Evolutionary conservation across 176 grass and related monocot genomes (phyloP), one percentile per base, ranked within the genome.

Genomic region (Tuctoria greenei): DNA sequence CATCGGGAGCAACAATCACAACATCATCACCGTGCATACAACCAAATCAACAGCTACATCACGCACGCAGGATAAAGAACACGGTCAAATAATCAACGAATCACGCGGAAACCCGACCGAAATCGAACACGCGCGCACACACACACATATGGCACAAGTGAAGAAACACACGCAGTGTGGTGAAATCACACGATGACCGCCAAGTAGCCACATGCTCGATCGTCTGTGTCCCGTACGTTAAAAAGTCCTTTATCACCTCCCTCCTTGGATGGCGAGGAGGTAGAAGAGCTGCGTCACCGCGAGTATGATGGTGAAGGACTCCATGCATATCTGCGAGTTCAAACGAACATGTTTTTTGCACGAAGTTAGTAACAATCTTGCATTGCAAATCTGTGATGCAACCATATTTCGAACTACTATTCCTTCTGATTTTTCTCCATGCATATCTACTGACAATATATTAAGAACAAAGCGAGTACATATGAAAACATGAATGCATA

Each of bases 261-360:
- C 87, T 37, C 45, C 82, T 60, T 95, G 77, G 17, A 99, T 95
- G 12, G 80, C 89, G 25, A 99, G 47, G 50, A 99, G 78, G 75
- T 99, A 99, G 17, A 99, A 69, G 66, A 99, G 75, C 65, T 99
- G 91, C 37, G 96, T 99, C 5, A 1, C 80, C 4, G 96, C 88
- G 24, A 99, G 89, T 51, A 95, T 92, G 84, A 99, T 92, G 73
- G 85, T 76, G 81, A 99, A 95, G 15, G 92, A 67, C 85, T 99
- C 96, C 89, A 99, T 95, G 9, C 89, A 92, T 75, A 82, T 88
- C 95, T 99, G 38, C 21, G 86, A 59, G n/a, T 10, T 16, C 7
- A 52, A 6, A 8, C 11, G 10, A 8, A 34, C 1, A 26, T 7
- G n/a, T 31, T 31, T 31, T 14, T 4, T 6, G 16, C n/a, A 26